Conservation (phyloP, 2,329 filamentous ascomycete species). For the Pleurostoma richardsiae region DNA sequence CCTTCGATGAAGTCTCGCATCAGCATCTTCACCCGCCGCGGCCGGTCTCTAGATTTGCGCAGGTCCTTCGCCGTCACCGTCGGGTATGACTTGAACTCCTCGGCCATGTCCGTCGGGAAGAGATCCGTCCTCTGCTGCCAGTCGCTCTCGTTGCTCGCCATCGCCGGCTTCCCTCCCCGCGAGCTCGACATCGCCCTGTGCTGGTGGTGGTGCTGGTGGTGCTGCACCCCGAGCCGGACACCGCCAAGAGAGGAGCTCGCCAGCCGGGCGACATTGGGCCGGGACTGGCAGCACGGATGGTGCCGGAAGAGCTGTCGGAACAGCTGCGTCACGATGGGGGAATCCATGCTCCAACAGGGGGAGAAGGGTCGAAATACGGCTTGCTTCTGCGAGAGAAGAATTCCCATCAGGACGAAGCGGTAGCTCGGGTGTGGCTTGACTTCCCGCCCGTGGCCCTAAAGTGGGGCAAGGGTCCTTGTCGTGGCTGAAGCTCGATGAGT, state of each 20-base stretch:
- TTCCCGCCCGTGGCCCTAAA: no score
- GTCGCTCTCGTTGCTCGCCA: constrained; percentile 52
- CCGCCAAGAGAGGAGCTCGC: constrained; percentile 17
- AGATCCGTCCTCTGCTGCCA: constrained; percentile 84
- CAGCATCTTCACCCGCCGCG: constrained; percentile 90
- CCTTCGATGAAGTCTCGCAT: constrained; percentile 97
- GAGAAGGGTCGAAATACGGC: not conserved
- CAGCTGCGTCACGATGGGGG: constrained; percentile 68
- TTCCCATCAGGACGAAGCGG: no score
- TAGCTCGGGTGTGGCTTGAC: no score
- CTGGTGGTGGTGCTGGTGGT: constrained; percentile 29
- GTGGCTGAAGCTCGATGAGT: not conserved
- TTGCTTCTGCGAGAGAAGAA: no score
- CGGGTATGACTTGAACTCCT: constrained; percentile 79
- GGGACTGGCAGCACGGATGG: constrained; percentile 56
- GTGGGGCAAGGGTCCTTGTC: no score
- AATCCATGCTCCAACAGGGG: constrained; percentile 60
- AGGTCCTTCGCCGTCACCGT: constrained; percentile 80
- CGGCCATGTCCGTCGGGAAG: constrained; percentile 69
- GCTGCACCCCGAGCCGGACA: constrained; percentile 17
- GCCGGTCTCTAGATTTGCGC: constrained; percentile 66
- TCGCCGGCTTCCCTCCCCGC: constrained; percentile 15
- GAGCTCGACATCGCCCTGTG: constrained; percentile 20
- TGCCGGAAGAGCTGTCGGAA: constrained; percentile 80
- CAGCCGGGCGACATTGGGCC: constrained; percentile 34